Evolutionary conservation across 2,329 filamentous ascomycete genomes (phyloP), one percentile per base, ranked within the genome.

Genomic region (Alternaria triticina): DNA sequence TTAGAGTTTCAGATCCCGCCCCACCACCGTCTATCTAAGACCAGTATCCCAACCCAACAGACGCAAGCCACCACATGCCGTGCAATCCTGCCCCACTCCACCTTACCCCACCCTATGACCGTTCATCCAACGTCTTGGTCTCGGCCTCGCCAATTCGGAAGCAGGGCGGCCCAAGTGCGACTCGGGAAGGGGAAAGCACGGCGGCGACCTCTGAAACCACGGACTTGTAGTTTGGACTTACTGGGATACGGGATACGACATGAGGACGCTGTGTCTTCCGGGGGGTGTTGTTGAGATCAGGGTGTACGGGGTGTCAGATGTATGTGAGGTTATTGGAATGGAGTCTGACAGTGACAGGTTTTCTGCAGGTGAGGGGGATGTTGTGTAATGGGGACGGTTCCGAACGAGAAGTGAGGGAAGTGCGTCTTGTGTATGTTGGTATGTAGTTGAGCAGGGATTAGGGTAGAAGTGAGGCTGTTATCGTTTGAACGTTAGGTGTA

Each of bases 301-400:
- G 28, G 11, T 22, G 49, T 25, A 52, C 28, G 28, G 49, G 49
- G 49, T 51, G 49, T 52, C 49, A 52, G 49, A 52, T 52, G 36
- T 46, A 23, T 59, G 59, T 44, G 49, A 59, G 55, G 55, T 49
- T 47, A 59, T 62, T 58, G 49, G 33, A 62, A 59, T 44, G 56
- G 33, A 44, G 49, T 25, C 55, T 62, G 60, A 62, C 60, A 62
- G 12, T 46, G 47, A 30, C 22, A 43, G 20, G 22, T 47, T 25
- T 40, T 17, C 4, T 45, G 49, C 46, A 23, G 30, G 10, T n/a
- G n/a, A 46, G n/a, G 4, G 51, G 13, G 10, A 47, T 43, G 33
- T 25, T 33, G 40, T 60, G 54, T 40, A 15, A 33, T 11, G 25
- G 3, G 5, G 13, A 12, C 12, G 20, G 10, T 36, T 52, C 49